phyloP scores from a whole-genome alignment of 441 rosid genomes.

The Arabidopsis hybrid region DNA sequence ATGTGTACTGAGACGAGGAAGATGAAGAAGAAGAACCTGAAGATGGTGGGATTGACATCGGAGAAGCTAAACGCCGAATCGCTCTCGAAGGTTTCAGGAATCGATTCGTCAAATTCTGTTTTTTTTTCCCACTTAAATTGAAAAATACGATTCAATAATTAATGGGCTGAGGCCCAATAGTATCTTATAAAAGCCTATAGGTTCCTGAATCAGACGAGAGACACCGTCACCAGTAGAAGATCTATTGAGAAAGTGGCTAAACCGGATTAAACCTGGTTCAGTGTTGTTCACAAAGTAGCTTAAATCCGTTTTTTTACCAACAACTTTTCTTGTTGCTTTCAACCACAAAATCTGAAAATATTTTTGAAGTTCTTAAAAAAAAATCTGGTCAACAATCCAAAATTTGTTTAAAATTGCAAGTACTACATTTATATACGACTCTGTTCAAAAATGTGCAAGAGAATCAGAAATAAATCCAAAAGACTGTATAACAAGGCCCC shows the following conservation, averaged over 20 bases:
- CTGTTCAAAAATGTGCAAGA: slow-evolving; percentile 4
- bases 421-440: not conserved
- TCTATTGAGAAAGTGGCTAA: too few relatives aligned
- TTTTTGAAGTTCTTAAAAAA: not conserved
- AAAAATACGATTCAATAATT: not conserved
- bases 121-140: not conserved
- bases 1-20: slow-evolving; percentile 53
- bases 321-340: not conserved
- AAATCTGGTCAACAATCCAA: slow-evolving; percentile 16
- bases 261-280: too few relatives aligned
- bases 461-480: slow-evolving; percentile 5
- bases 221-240: not conserved
- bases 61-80: slow-evolving; percentile 31
- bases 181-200: not conserved
- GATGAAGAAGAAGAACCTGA: slow-evolving; percentile 50
- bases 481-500: slow-evolving; percentile 30
- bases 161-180: slow-evolving; percentile 29
- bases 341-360: not conserved
- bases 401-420: not conserved
- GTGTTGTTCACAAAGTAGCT: too few relatives aligned
- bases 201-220: not conserved
- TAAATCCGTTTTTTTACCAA: not conserved
- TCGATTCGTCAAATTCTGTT: slow-evolving; percentile 23
- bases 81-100: not conserved
- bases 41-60: slow-evolving; percentile 50